Conservation (phyloP, 2,329 filamentous ascomycete species). For the Tolypocladium paradoxum region DNA sequence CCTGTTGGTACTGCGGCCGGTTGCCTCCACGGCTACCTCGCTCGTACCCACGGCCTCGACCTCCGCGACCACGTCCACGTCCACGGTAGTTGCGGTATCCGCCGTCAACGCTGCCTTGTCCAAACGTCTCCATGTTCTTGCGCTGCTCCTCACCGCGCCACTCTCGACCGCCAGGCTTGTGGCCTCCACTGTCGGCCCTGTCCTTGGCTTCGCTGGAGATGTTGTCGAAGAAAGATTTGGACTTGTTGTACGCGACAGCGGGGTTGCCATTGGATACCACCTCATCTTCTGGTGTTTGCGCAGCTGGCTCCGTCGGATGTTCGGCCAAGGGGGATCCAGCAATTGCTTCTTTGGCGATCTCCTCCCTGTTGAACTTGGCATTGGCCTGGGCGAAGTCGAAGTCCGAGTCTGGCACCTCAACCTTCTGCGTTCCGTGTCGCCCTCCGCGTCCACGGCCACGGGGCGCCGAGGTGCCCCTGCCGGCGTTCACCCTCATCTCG, state of each 20-base stretch:
- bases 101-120: slow-evolving; percentile 87
- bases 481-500: slow-evolving; percentile 61
- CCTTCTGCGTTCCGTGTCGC: slow-evolving; percentile 44
- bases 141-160: slow-evolving; percentile 89
- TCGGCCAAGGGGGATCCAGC: slow-evolving; percentile 60
- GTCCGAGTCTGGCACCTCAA: slow-evolving; percentile 82
- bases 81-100: slow-evolving; percentile 69
- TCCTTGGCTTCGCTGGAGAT: slow-evolving; percentile 93
- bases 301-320: slow-evolving; percentile 26
- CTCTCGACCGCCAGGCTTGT: slow-evolving; percentile 67
- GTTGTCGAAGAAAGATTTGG: slow-evolving; percentile 92
- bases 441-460: slow-evolving; percentile 40
- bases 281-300: slow-evolving; percentile 27
- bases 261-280: slow-evolving; percentile 28
- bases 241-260: slow-evolving; percentile 67
- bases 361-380: slow-evolving; percentile 36
- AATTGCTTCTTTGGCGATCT: slow-evolving; percentile 76
- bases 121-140: slow-evolving; percentile 96
- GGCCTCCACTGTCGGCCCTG: slow-evolving; percentile 59
- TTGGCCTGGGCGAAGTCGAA: slow-evolving; percentile 70
- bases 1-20: slow-evolving; percentile 19
- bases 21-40: slow-evolving; percentile 31
- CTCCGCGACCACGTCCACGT: slow-evolving; percentile 62
- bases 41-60: slow-evolving; percentile 28
- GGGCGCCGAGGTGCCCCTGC: slow-evolving; percentile 34